phyloP scores from a whole-genome alignment of 805 yeast genomes.

The Gaillardinia entomophila region DNA sequence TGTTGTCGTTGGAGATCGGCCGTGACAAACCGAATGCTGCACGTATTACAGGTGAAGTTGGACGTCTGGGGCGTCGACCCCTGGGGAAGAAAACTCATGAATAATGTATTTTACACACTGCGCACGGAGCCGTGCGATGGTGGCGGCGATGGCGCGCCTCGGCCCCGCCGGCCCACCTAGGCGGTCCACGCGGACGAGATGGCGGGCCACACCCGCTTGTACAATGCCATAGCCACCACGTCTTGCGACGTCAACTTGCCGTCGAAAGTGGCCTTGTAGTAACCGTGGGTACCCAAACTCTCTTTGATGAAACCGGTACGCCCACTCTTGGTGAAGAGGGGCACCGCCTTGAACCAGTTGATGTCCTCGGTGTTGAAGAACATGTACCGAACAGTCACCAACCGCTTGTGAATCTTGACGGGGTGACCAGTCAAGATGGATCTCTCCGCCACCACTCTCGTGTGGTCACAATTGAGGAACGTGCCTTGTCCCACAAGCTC shows the following conservation, averaged over 20 bases:
- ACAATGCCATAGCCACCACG: constrained; percentile 87
- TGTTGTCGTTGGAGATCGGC: constrained; percentile 87
- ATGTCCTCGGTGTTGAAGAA: constrained; percentile 90
- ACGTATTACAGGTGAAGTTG: constrained; percentile 74
- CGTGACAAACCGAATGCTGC: constrained; percentile 71
- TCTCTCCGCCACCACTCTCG: constrained; percentile 82
- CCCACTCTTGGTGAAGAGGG: constrained; percentile 88
- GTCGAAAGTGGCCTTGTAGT: constrained; percentile 93
- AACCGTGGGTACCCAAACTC: constrained; percentile 96
- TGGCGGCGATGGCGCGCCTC: constrained; percentile 1
- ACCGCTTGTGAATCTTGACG: constrained; percentile 86
- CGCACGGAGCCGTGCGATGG: neutral
- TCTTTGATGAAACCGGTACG: constrained; percentile 93
- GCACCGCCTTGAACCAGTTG: constrained; percentile 83
- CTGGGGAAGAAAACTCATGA: constrained; percentile 12
- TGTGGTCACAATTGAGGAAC: constrained; percentile 78
- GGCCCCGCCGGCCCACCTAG: constrained; percentile 5
- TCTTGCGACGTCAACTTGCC: constrained; percentile 89
- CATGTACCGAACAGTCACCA: constrained; percentile 94
- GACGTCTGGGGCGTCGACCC: constrained; percentile 21
- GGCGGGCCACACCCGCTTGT: constrained; percentile 91
- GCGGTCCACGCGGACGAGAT: constrained; percentile 28
- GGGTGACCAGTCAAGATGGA: constrained; percentile 91
- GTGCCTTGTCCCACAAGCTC: constrained; percentile 87
- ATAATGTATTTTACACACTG: too few species aligned